Evolutionary conservation across 768 basidiomycete genomes (phyloP), one percentile per base, ranked within the genome.

Genomic region (Melanogaster broomeanus): DNA sequence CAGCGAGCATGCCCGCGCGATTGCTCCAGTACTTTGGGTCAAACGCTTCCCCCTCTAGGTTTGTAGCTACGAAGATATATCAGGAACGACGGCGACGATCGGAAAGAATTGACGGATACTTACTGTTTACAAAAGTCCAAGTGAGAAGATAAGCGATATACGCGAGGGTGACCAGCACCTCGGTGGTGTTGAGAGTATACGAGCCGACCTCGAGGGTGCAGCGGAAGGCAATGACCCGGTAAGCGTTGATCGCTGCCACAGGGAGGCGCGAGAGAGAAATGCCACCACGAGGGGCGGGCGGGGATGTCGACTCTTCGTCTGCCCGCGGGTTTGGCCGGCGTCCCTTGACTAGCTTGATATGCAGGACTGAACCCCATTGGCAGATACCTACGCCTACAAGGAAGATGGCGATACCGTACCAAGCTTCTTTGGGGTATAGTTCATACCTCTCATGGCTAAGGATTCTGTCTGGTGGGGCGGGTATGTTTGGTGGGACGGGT

Each of bases 191-290:
- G 42, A 43, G 74, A 68, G 37, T 71, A 61, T 52, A 71, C 50
- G 70, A 63, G 13, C 79, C 80, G 19, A 81, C 67, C 15, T 77
- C 71, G 31, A 83, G 52, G 3, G 72, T 75, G 60, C 69, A 71
- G 13, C 82, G 77, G 59, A 82, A 83, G 7, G 75, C 74, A 18
- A 77, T 49, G 19, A 81, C 75, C 21, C 76, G 74, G 63, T 81
- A 82, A 6, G 62, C 63, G 13, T 79, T 72, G 30, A 72, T 61
- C 19, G 72, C 25, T 2, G 75, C 77, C n/a, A 59, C 52, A 1
- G 73, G 71, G 10, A 76, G 50, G 25, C 72, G 69, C 27, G 60
- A 35, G 69, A 75, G 51, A 67, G 74, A 66, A 77, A 78, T 9
- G 57, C 65, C 18, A 65, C 67, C 6, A 61, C 51, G 41, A 8